These are phyloP conservation scores for Penicillium ochrochloron DNA, from an alignment of 495 filamentous ascomycete genomes.

Conservation along the genomic window DNA sequence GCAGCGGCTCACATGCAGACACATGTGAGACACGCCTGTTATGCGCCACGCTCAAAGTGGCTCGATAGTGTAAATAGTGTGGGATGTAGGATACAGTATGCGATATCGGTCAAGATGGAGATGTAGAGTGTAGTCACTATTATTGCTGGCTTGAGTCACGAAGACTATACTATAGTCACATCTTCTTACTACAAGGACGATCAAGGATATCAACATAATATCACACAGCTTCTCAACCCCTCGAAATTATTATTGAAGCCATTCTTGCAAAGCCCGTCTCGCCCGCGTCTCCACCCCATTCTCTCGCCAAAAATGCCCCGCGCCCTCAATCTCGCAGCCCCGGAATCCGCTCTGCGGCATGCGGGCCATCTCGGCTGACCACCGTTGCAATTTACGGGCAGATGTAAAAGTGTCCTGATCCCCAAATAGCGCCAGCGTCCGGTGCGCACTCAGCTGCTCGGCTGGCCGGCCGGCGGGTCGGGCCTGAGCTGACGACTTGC, in stretches of 20 bases:
- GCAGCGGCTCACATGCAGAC: constrained; percentile 20
- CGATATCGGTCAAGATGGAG: constrained; percentile 4
- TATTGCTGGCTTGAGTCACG: not conserved
- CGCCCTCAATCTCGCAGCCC: constrained; percentile 63
- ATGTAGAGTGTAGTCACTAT: too few relatives aligned
- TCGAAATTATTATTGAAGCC: constrained; percentile 32
- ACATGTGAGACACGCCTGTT: constrained; percentile 24
- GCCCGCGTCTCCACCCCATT: constrained; percentile 61
- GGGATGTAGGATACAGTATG: not conserved
- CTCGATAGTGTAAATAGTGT: not conserved
- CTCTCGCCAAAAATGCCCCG: constrained; percentile 86
- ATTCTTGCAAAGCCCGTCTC: constrained; percentile 48
- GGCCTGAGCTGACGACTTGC: constrained; percentile 28
- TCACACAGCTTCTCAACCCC: not conserved
- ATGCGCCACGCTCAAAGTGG: constrained; percentile 5
- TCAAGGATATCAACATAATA: not conserved
- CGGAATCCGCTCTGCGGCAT: constrained; percentile 49
- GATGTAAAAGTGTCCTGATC: constrained; percentile 75
- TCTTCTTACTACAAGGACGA: not conserved
- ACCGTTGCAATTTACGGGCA: constrained; percentile 66
- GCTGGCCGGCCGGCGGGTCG: constrained; percentile 49
- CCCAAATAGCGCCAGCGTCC: constrained; percentile 77
- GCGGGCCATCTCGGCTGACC: constrained; percentile 63
- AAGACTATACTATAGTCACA: not conserved
- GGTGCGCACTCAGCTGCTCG: constrained; percentile 58